Conservation (phyloP, 805 yeast genomes). For the Saccharomycopsis synnaedendra region DNA sequence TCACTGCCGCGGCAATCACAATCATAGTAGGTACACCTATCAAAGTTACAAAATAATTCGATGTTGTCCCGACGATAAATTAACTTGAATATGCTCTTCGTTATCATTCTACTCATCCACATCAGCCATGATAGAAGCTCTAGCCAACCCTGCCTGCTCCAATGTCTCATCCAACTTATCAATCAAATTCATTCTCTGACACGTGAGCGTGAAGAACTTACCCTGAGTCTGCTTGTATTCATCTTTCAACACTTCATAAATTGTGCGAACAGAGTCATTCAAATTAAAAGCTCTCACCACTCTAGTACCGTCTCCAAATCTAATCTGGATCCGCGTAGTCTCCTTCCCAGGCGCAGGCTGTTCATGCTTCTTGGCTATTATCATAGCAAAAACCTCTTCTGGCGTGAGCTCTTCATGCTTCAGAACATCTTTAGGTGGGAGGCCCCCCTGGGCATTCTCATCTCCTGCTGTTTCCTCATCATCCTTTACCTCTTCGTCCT, state of each 20-base stretch:
- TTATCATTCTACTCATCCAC: slow-evolving; percentile 14
- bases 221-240: slow-evolving; percentile 34
- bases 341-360: slow-evolving; percentile 42
- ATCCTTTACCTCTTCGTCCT: slow-evolving; percentile 17
- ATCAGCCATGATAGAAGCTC: slow-evolving; percentile 72
- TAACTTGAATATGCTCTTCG: too few species aligned
- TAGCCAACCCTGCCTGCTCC: slow-evolving; percentile 66
- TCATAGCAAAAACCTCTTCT: slow-evolving; percentile 35
- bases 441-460: not conserved
- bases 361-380: slow-evolving; percentile 37
- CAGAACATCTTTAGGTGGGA: slow-evolving; percentile 17
- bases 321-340: slow-evolving; percentile 74
- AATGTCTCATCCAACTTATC: slow-evolving; percentile 44
- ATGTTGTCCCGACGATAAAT: too few species aligned
- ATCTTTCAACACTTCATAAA: slow-evolving; percentile 61
- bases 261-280: slow-evolving; percentile 42
- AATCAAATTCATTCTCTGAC: slow-evolving; percentile 49
- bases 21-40: too few species aligned
- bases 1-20: too few species aligned
- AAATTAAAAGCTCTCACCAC: slow-evolving; percentile 57
- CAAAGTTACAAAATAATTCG: too few species aligned
- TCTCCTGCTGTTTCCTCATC: slow-evolving; percentile 14
- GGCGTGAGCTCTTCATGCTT: slow-evolving; percentile 21
- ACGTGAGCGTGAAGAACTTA: slow-evolving; percentile 42
- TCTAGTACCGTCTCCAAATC: slow-evolving; percentile 81